Conservation (phyloP, 192 early-diverging fungal genomes). For the Rhizophagus sp. region DNA sequence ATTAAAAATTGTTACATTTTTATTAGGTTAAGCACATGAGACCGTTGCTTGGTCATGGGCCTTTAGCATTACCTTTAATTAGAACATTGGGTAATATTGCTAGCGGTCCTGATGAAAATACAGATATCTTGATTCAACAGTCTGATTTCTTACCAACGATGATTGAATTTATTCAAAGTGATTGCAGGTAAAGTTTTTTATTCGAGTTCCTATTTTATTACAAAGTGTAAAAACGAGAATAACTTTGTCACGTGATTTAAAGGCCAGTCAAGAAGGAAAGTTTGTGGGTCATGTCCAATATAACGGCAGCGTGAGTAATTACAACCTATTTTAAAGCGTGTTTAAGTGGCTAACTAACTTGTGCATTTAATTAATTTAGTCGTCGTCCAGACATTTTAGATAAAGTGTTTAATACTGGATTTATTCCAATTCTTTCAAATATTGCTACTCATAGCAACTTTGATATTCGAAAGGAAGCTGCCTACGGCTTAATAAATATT, state of each 20-base stretch:
- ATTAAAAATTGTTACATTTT: background rate
- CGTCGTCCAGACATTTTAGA: conserved; percentile 40
- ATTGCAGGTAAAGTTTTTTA: conserved; percentile 45
- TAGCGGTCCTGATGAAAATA: conserved; percentile 62
- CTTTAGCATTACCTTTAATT: conserved; percentile 57
- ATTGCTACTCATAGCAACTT: conserved; percentile 63
- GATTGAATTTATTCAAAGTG: conserved; percentile 47
- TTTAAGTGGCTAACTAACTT: background rate
- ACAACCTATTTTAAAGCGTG: background rate
- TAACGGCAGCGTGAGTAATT: conserved; percentile 54
- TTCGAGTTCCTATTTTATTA: background rate
- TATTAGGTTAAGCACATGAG: conserved; percentile 44
- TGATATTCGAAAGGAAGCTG: conserved; percentile 72
- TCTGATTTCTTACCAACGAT: conserved; percentile 51
- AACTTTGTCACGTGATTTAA: background rate
- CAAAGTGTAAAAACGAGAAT: background rate
- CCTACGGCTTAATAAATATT: conserved; percentile 64
- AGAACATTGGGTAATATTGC: conserved; percentile 71
- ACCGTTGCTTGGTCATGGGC: conserved; percentile 38
- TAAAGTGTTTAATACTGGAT: conserved; percentile 53
- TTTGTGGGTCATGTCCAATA: conserved; percentile 71
- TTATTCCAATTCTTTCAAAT: conserved; percentile 53
- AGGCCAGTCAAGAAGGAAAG: conserved; percentile 70
- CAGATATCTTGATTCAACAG: conserved; percentile 47
- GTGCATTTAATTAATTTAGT: conserved; percentile 5